Evolutionary conservation across 805 yeast genomes (phyloP).

Genomic region (Priceomyces melissophilus): DNA sequence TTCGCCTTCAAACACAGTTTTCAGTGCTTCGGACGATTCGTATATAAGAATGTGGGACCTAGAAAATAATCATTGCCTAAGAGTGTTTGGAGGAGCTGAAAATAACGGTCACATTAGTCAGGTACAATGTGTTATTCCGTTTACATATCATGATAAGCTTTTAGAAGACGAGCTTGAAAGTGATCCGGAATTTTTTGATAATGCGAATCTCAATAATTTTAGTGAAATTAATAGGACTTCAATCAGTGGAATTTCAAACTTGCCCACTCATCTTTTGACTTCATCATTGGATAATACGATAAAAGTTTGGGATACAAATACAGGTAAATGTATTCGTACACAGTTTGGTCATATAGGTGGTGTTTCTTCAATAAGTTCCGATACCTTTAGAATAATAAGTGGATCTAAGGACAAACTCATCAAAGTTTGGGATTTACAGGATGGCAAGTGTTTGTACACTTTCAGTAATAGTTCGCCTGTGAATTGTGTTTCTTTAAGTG

Average conservation of each 20-base stretch:
- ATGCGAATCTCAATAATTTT: constrained; percentile 8
- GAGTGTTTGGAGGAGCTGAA: constrained; percentile 71
- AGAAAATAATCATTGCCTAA: constrained; percentile 70
- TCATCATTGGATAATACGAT: constrained; percentile 91
- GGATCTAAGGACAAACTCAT: constrained; percentile 92
- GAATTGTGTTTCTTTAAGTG: constrained; percentile 80
- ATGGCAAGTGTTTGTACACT: constrained; percentile 92
- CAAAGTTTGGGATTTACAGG: constrained; percentile 94
- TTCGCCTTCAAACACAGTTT: constrained; percentile 70
- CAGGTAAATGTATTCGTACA: constrained; percentile 87
- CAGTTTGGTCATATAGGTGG: constrained; percentile 98
- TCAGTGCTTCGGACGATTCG: constrained; percentile 87
- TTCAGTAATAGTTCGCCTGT: constrained; percentile 64
- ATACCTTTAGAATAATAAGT: constrained; percentile 87
- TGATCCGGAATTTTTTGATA: constrained; percentile 24
- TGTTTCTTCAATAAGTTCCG: constrained; percentile 96
- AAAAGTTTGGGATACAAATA: constrained; percentile 83
- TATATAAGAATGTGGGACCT: constrained; percentile 96
- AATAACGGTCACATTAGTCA: constrained; percentile 88
- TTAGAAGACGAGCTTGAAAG: constrained; percentile 45
- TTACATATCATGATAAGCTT: constrained; percentile 62
- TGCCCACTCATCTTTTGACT: constrained; percentile 81
- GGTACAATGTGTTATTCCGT: constrained; percentile 87
- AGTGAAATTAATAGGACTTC: constrained; percentile 14
- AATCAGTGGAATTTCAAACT: constrained; percentile 26